Evolutionary conservation across 2,329 filamentous ascomycete genomes (phyloP).

Genomic region (Fusarium sp.): DNA sequence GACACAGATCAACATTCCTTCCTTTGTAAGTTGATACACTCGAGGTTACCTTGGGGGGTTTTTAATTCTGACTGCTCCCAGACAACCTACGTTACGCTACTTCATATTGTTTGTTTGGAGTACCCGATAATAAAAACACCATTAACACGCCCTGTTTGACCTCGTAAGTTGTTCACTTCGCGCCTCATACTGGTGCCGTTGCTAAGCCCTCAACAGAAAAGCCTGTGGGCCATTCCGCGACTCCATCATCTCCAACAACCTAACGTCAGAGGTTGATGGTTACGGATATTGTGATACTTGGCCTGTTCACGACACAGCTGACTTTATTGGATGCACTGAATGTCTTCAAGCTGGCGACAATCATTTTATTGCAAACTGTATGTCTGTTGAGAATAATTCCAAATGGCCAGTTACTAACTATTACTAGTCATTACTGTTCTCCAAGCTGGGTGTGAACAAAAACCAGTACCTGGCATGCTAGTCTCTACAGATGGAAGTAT

Average conservation of each 20-base stretch:
- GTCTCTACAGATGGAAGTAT: constrained; percentile 65
- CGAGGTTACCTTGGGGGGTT: too few species aligned
- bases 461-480: constrained; percentile 59
- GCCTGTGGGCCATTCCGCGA: constrained; percentile 64
- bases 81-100: constrained; percentile 70
- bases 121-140: constrained; percentile 59
- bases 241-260: constrained; percentile 62
- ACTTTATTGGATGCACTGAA: constrained; percentile 57
- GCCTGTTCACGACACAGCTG: constrained; percentile 54
- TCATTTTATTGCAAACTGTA: constrained; percentile 67
- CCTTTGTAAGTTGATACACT: constrained; percentile 62
- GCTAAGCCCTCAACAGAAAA: constrained; percentile 52
- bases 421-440: constrained; percentile 62
- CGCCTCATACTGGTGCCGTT: too few species aligned
- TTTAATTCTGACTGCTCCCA: constrained; percentile 43
- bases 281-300: constrained; percentile 69
- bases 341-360: constrained; percentile 59
- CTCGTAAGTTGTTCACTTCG: constrained; percentile 52
- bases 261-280: constrained; percentile 58
- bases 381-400: too few species aligned
- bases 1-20: constrained; percentile 66
- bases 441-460: constrained; percentile 67
- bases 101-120: constrained; percentile 67
- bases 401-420: too few species aligned
- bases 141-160: constrained; percentile 64